Evolutionary conservation across 441 rosid genomes (phyloP).

Genomic region (Cnidoscolus chayamansa): DNA sequence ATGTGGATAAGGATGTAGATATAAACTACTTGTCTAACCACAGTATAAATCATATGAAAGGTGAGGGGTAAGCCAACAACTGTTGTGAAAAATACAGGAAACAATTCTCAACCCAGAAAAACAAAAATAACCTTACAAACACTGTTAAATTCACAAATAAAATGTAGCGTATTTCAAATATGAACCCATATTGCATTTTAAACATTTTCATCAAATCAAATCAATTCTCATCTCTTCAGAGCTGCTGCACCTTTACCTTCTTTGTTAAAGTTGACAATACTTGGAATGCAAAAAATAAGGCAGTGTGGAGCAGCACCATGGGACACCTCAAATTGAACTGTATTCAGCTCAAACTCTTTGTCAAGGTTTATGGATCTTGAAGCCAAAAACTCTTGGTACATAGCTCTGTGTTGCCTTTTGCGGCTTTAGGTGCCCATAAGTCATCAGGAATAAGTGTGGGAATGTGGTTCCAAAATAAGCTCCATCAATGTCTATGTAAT

Average conservation of each 20-base stretch:
- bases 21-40: neutral
- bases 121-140: constrained; percentile 31
- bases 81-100: constrained; percentile 20
- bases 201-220: constrained; percentile 27
- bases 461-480: constrained; percentile 94
- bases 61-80: constrained; percentile 4
- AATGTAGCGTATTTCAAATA: constrained; percentile 17
- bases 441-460: constrained; percentile 91
- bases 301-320: neutral
- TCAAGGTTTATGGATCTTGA: constrained; percentile 79
- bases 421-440: constrained; percentile 83
- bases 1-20: too few relatives aligned
- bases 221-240: constrained; percentile 21
- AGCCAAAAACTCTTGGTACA: constrained; percentile 86
- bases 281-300: neutral
- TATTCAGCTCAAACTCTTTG: constrained; percentile 14
- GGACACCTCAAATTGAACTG: constrained; percentile 15
- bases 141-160: constrained; percentile 29
- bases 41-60: neutral
- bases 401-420: constrained; percentile 69
- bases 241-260: constrained; percentile 27
- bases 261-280: constrained; percentile 14
- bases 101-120: constrained; percentile 31
- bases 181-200: constrained; percentile 24
- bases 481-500: constrained; percentile 69